Percentiles rank a stretch among this genome's conserved stretches.
Evolutionary conservation across 352 stramenopile species (phyloP).

Genomic region (Pythium rishiriense): DNA sequence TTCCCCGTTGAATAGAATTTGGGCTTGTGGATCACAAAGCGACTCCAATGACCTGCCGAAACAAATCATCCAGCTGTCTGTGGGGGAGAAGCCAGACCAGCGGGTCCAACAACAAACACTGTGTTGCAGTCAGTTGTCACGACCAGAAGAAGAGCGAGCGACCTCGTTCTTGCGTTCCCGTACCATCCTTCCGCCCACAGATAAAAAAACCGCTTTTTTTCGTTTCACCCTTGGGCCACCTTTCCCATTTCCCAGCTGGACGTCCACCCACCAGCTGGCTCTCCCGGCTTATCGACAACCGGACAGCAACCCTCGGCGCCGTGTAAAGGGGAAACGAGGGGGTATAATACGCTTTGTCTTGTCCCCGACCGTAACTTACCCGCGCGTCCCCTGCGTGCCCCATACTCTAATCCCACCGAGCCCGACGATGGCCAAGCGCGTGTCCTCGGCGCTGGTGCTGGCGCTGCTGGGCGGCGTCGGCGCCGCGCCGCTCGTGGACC

Average conservation of each 20-base stretch:
- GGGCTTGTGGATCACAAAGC: too few species aligned
- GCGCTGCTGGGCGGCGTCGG: conserved; percentile 5
- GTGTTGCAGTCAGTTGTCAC: too few species aligned
- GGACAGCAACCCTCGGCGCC: background rate
- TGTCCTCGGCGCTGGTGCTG: background rate
- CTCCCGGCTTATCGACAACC: background rate
- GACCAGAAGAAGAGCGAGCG: too few species aligned
- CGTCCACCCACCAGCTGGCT: background rate
- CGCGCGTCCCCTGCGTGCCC: too few species aligned
- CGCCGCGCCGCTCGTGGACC: conserved; percentile 28
- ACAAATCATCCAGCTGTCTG: too few species aligned
- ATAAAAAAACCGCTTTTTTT: background rate
- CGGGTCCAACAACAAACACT: too few species aligned
- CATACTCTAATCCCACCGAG: conserved; percentile 5
- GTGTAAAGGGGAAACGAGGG: conserved; percentile 5
- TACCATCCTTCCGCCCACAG: too few species aligned
- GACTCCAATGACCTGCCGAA: too few species aligned
- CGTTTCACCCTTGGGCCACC: background rate
- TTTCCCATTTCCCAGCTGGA: conserved; percentile 2
- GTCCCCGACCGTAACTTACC: background rate
- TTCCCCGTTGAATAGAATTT: too few species aligned
- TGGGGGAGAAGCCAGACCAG: too few species aligned
- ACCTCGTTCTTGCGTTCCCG: too few species aligned
- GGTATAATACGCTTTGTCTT: background rate
- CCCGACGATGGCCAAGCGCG: background rate